Evolutionary conservation across 345 rosid species (phyloP), one percentile per base, ranked within the genome.

Genomic region (Alliaria petiolata): DNA sequence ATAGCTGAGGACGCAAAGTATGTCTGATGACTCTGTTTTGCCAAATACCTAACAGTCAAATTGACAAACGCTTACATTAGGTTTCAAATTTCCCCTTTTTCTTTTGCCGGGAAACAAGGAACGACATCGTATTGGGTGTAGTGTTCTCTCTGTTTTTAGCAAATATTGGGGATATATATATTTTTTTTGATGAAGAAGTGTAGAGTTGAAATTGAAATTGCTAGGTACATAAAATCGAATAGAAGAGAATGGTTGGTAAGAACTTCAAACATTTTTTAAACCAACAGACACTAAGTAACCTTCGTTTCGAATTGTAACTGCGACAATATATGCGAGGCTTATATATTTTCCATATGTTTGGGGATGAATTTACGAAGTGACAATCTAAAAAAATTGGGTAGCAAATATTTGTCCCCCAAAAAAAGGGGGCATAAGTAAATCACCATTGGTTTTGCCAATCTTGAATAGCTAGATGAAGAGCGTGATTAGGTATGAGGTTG

Each of bases 401-500:
- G n/a, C n/a, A n/a, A n/a, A n/a, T n/a, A 65, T 50, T 8, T 44
- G 19, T 38, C 9, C 25, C 47, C n/a, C n/a, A 11, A 16, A 36
- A 43, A 11, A 14, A 26, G 33, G 53, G 65, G 45, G 65, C 59
- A 63, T n/a, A 56, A 17, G 52, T 31, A 9, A n/a, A 72, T 84
- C 84, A 91, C 78, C 84, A 74, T 67, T 66, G 81, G 57, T 83
- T 88, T 74, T 61, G 83, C 98, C 93, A 93, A 65, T 87, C 97
- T 74, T 78, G 85, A 69, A 93, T 93, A 39, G 98, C 98, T 14
- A 77, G 84, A 76, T 79, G 87, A 54, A 93, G 93, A 47, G 96
- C 92, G 31, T 90, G 84, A 75, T 93, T 93, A 19, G 92, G 97
- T 69, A 93, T 79, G 40, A 93, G 83, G 50, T 79, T 67, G 72